These are phyloP conservation scores for Hermanozyma aechmeae DNA, from an alignment of 805 yeast genomes.

Conservation along the genomic window DNA sequence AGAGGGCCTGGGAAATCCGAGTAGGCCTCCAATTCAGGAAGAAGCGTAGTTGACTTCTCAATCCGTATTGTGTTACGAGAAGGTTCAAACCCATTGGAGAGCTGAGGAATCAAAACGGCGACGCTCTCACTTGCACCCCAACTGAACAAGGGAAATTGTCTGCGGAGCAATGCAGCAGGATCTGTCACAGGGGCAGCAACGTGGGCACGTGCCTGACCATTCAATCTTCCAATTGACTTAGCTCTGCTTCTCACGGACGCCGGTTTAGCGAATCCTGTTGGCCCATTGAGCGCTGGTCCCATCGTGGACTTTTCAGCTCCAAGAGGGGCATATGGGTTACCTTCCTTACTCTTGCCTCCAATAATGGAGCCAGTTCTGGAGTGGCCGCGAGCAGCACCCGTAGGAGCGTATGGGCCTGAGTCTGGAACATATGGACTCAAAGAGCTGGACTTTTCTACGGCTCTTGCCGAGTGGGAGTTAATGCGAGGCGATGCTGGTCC, in stretches of 20 bases:
- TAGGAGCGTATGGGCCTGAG: conserved; percentile 37
- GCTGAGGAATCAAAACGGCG: conserved; percentile 17
- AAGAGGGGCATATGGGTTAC: conserved; percentile 34
- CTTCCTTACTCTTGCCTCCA: conserved; percentile 28
- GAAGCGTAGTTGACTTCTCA: conserved; percentile 9
- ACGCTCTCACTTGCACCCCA: conserved; percentile 39
- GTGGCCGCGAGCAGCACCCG: conserved; percentile 20
- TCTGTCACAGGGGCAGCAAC: conserved; percentile 15
- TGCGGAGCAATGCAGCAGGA: conserved; percentile 43
- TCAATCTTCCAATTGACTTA: conserved; percentile 4
- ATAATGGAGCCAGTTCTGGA: conserved; percentile 32
- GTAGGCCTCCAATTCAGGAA: conserved; percentile 16
- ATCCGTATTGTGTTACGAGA: conserved; percentile 25
- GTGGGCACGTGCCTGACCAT: background rate
- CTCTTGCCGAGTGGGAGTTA: conserved; percentile 17
- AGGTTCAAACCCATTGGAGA: conserved; percentile 14
- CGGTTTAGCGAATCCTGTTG: conserved; percentile 12
- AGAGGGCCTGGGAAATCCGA: conserved; percentile 62
- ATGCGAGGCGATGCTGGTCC: too few relatives aligned
- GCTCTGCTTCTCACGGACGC: conserved; percentile 5
- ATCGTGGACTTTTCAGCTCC: conserved; percentile 5
- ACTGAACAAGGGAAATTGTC: conserved; percentile 70
- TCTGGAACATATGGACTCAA: conserved; percentile 34
- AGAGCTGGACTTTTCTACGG: conserved; percentile 12
- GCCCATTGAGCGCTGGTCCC: background rate